A percentile compares a stretch with the other conserved stretches of the same genome.
Conservation (phyloP, 208 protist genomes). For the Leishmania arabica region DNA sequence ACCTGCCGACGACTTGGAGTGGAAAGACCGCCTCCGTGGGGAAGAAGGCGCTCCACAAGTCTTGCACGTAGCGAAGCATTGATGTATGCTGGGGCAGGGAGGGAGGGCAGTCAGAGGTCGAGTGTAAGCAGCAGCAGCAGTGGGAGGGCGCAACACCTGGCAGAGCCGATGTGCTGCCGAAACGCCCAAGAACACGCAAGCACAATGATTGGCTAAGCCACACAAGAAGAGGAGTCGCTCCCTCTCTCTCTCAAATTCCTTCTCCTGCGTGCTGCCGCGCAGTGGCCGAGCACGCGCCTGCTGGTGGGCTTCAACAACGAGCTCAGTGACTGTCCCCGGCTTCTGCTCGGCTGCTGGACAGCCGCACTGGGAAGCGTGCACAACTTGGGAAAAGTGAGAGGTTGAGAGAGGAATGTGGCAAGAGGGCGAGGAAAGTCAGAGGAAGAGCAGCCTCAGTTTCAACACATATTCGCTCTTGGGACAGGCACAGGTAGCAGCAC, state of each 20-base stretch:
- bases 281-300: background rate
- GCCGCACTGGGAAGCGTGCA: background rate
- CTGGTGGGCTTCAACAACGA: background rate
- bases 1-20: slow-evolving; percentile 37
- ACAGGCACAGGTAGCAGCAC: background rate
- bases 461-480: background rate
- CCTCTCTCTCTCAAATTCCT: background rate
- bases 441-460: background rate
- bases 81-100: background rate
- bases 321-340: background rate
- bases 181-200: background rate
- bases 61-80: slow-evolving; percentile 38
- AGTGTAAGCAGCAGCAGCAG: background rate
- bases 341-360: background rate
- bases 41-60: slow-evolving; percentile 44
- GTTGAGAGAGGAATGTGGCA: background rate
- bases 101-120: background rate
- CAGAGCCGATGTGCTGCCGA: background rate
- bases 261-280: background rate
- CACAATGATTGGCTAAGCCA: background rate
- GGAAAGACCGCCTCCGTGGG: slow-evolving; percentile 36
- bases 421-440: background rate
- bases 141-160: background rate
- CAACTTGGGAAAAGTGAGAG: background rate
- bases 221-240: no score